Conservation (phyloP, 345 rosid species). For the Punica granatum region DNA sequence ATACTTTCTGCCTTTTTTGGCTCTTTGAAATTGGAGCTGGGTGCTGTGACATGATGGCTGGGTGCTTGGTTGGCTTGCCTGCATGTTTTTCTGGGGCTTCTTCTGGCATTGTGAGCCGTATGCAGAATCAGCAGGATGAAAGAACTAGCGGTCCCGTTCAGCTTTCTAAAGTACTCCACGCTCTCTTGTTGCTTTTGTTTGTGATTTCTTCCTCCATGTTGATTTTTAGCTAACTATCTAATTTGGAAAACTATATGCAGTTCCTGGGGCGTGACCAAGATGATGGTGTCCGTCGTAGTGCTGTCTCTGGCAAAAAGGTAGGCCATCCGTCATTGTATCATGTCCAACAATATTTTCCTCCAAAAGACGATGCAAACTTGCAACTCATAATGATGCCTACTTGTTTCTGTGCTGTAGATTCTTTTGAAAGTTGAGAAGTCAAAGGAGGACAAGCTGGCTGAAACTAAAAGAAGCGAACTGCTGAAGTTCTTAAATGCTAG, state of each 20-base stretch:
- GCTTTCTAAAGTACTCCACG: conserved; percentile 66
- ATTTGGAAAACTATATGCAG: conserved; percentile 23
- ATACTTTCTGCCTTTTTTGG: conserved; percentile 69
- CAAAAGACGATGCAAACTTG: neutral
- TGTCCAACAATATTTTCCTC: neutral
- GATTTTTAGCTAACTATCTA: neutral
- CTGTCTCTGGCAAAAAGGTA: conserved; percentile 96
- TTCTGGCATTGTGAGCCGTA: conserved; percentile 73
- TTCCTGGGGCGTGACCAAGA: conserved; percentile 71
- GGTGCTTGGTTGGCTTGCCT: conserved; percentile 52
- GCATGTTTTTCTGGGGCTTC: conserved; percentile 44
- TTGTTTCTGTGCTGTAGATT: conserved; percentile 38
- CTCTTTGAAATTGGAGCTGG: conserved; percentile 99
- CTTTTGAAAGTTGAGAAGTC: conserved; percentile 85
- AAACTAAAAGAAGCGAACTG: conserved; percentile 78
- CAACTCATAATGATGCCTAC: neutral
- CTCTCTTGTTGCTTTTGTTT: neutral
- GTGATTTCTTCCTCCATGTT: neutral
- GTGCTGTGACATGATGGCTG: conserved; percentile 65
- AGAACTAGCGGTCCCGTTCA: conserved; percentile 78
- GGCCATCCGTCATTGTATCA: conserved; percentile 3
- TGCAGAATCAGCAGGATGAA: conserved; percentile 71
- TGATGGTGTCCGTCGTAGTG: conserved; percentile 83
- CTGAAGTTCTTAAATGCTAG: conserved; percentile 95
- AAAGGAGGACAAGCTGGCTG: conserved; percentile 92